These are phyloP conservation scores for Vaccinium corymbosum DNA, from an alignment of 148 eudicot genomes.

Conservation along the genomic window DNA sequence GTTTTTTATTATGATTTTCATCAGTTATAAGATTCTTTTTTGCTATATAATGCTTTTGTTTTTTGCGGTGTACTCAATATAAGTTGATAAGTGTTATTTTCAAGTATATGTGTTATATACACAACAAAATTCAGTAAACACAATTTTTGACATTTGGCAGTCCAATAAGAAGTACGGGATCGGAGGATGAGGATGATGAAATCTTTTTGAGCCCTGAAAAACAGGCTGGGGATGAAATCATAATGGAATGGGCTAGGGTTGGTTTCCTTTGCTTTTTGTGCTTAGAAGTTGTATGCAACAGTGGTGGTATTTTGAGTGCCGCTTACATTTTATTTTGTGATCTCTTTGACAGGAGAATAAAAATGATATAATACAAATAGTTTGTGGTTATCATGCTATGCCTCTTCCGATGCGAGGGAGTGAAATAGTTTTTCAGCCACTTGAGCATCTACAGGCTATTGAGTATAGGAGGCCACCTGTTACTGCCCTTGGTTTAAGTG, in stretches of 20 bases:
- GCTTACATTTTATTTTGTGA: slow-evolving; percentile 11
- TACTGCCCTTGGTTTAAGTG: slow-evolving; percentile 54
- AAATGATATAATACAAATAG: slow-evolving; percentile 72
- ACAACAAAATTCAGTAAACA: slow-evolving; percentile 9
- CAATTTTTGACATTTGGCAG: slow-evolving; percentile 49
- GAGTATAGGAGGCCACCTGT: slow-evolving; percentile 57
- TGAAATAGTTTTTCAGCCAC: slow-evolving; percentile 75
- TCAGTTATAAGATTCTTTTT: neutral
- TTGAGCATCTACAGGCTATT: slow-evolving; percentile 84
- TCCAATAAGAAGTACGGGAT: slow-evolving; percentile 61
- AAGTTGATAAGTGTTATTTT: neutral
- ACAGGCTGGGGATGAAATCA: slow-evolving; percentile 55
- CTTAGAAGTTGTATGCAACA: slow-evolving; percentile 6
- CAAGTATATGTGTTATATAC: neutral
- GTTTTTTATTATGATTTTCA: neutral
- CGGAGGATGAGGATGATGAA: slow-evolving; percentile 66
- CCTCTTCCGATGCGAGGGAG: slow-evolving; percentile 68
- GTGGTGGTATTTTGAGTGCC: slow-evolving; percentile 13
- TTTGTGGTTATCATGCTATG: slow-evolving; percentile 63
- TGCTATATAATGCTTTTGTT: neutral
- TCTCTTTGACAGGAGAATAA: slow-evolving; percentile 63
- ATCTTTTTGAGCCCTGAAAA: slow-evolving; percentile 42
- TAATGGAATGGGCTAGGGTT: slow-evolving; percentile 90
- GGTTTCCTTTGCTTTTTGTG: slow-evolving; percentile 26
- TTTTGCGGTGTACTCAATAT: neutral